A percentile compares a stretch with the other conserved stretches of the same genome.
These are phyloP conservation scores for Trichoderma arundinaceum DNA, from an alignment of 2,329 filamentous ascomycete species.

Conservation along the genomic window DNA sequence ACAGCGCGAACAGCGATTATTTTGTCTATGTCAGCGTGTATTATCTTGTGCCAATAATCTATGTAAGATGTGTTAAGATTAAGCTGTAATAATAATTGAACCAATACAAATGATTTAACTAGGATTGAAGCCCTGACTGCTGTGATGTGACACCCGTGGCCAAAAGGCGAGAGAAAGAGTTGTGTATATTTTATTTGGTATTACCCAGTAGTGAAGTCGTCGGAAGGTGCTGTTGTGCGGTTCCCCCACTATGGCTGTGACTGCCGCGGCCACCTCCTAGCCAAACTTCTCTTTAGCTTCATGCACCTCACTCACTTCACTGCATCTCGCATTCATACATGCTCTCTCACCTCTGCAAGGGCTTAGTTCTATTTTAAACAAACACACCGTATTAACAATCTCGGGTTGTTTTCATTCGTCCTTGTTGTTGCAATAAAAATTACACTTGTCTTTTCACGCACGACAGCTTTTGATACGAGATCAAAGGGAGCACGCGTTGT, in stretches of 20 bases:
- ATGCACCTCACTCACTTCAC: background rate
- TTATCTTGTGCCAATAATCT: background rate
- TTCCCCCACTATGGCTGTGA: conserved; percentile 10
- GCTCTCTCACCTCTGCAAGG: background rate
- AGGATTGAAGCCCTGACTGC: background rate
- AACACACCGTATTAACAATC: too few relatives aligned
- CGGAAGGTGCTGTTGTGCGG: background rate
- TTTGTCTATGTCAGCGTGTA: conserved; percentile 13
- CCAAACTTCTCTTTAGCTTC: background rate
- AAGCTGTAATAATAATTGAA: conserved; percentile 7
- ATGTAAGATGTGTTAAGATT: background rate
- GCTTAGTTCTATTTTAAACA: too few relatives aligned
- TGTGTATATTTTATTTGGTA: background rate
- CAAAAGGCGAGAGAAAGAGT: background rate
- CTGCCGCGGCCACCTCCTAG: conserved; percentile 6
- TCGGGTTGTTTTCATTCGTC: too few relatives aligned
- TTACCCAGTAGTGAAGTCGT: too few relatives aligned
- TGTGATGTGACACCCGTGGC: background rate
- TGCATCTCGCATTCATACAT: background rate
- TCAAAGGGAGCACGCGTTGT: too few relatives aligned
- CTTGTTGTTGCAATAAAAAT: too few relatives aligned
- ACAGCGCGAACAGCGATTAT: conserved; percentile 29
- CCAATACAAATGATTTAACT: background rate
- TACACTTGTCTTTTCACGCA: too few relatives aligned
- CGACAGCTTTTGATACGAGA: too few relatives aligned